These are phyloP conservation scores for Stagonosporopsis tanaceti DNA, from an alignment of 2,329 filamentous ascomycete genomes.

Conservation along the genomic window DNA sequence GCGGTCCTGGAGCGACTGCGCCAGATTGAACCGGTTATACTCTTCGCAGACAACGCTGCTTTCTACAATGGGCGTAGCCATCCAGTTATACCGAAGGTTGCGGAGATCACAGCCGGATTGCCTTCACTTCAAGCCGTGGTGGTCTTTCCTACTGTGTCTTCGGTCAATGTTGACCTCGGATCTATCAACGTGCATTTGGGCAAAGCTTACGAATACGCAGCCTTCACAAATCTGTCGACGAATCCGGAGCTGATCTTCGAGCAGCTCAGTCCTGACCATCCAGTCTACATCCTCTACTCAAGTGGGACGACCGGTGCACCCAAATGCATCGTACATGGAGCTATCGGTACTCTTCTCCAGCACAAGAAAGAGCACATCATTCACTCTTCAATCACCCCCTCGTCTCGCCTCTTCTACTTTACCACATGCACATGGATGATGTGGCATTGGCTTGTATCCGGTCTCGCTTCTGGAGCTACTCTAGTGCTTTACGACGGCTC, in stretches of 20 bases:
- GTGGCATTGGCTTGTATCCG: conserved; percentile 97
- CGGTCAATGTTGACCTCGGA: conserved; percentile 51
- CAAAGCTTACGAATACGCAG: conserved; percentile 47
- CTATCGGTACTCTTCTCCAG: conserved; percentile 87
- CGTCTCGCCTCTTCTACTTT: conserved; percentile 86
- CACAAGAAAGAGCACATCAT: conserved; percentile 96
- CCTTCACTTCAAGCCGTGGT: conserved; percentile 74
- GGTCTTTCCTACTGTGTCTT: conserved; percentile 71
- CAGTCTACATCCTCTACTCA: conserved; percentile 92
- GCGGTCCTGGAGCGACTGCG: conserved; percentile 86
- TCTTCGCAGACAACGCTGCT: conserved; percentile 88
- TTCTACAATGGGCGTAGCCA: conserved; percentile 93
- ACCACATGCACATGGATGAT: conserved; percentile 99
- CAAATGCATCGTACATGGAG: conserved; percentile 94
- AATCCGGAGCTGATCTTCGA: conserved; percentile 63
- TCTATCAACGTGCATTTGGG: conserved; percentile 50
- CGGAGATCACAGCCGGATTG: conserved; percentile 75
- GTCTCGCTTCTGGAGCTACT: conserved; percentile 81
- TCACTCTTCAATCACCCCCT: conserved; percentile 79
- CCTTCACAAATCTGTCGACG: conserved; percentile 52
- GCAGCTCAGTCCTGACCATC: conserved; percentile 83
- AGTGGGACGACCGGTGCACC: conserved; percentile 87
- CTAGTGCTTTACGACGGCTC: conserved; percentile 92
- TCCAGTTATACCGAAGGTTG: conserved; percentile 78
- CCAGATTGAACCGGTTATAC: conserved; percentile 82